Evolutionary conservation across 148 eudicot species (phyloP).

Genomic region (Pouteria glomerata): DNA sequence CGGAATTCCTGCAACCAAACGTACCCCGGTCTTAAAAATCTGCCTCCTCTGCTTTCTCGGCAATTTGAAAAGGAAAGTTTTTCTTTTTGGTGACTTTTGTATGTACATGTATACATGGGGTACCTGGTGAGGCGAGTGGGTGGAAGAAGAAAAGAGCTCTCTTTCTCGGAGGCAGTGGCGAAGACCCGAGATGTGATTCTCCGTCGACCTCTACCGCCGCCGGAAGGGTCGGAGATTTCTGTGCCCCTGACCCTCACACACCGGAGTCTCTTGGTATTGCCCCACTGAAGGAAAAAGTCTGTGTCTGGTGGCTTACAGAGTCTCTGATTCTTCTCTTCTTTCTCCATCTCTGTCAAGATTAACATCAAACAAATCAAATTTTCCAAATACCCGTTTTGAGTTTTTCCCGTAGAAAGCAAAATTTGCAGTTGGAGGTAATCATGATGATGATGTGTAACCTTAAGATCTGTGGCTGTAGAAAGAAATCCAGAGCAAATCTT

Average conservation of each 20-base stretch:
- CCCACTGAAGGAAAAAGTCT: slow-evolving; percentile 36
- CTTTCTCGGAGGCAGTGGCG: slow-evolving; percentile 6
- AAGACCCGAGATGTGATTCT: slow-evolving; percentile 34
- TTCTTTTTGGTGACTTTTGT: neutral
- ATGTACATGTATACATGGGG: neutral
- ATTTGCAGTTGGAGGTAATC: no score
- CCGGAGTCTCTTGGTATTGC: slow-evolving; percentile 42
- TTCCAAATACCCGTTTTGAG: no score
- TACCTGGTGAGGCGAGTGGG: slow-evolving; percentile 39
- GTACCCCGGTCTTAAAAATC: neutral
- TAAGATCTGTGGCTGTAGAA: no score
- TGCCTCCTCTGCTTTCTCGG: neutral
- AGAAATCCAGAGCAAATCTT: no score
- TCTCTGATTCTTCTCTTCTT: no score
- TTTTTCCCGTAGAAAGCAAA: no score
- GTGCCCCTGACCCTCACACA: slow-evolving; percentile 40
- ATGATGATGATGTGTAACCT: no score
- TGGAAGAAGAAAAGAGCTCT: slow-evolving; percentile 22
- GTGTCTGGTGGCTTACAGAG: no score
- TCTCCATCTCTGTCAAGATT: no score
- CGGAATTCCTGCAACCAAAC: slow-evolving; percentile 30
- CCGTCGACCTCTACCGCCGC: neutral
- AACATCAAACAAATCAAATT: no score
- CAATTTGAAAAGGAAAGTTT: neutral
- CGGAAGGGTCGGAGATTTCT: slow-evolving; percentile 1